Conservation (phyloP, 306 rosid genomes). For the Glycine latifolia region DNA sequence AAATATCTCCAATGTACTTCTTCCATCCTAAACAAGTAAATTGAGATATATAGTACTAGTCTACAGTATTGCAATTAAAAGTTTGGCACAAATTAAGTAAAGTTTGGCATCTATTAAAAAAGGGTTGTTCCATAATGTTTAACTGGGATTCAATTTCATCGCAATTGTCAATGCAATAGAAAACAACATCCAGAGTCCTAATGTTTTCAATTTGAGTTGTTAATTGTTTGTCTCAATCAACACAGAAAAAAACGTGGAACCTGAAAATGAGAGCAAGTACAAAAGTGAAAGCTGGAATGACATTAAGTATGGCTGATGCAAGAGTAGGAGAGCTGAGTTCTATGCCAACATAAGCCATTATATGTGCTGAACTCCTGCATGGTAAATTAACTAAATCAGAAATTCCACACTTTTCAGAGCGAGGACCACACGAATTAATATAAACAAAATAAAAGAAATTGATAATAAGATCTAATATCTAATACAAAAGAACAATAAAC, state of each 20-base stretch:
- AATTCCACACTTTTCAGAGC: neutral
- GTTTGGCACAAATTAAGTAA: neutral
- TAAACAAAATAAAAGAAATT: neutral
- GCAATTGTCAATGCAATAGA: no score
- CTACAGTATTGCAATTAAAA: neutral
- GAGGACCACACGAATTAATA: neutral
- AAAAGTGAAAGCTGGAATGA: conserved; percentile 67
- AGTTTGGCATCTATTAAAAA: no score
- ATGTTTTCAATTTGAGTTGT: neutral
- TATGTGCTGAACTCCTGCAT: conserved; percentile 47
- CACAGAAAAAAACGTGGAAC: neutral
- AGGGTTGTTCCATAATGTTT: no score
- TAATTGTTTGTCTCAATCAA: neutral
- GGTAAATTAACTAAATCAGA: neutral
- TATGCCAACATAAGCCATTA: conserved; percentile 54
- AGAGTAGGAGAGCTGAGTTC: conserved; percentile 64
- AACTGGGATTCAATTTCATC: no score
- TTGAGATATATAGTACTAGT: neutral
- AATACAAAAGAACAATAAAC: no score
- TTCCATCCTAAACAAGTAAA: conserved; percentile 58
- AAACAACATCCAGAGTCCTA: neutral
- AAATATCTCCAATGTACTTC: conserved; percentile 44
- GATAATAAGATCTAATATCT: no score
- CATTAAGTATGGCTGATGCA: conserved; percentile 57
- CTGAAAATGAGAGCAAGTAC: conserved; percentile 61